Percentiles rank a stretch among this genome's conserved stretches.
Conservation (phyloP, 129 eudicot genomes). For the Apium graveolens region DNA sequence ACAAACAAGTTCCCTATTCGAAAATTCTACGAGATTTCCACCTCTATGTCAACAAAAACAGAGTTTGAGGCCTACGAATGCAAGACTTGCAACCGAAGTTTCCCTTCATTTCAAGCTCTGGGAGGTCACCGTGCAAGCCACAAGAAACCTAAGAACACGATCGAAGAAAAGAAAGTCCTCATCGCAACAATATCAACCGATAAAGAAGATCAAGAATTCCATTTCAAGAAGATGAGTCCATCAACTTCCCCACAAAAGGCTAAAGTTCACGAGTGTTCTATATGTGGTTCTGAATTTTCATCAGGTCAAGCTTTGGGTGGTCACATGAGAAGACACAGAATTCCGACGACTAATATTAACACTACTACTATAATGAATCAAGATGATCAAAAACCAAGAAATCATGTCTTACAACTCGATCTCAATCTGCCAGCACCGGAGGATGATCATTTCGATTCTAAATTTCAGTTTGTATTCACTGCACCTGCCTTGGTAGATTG, state of each 20-base stretch:
- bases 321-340: constrained; percentile 84
- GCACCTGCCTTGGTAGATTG: constrained; percentile 73
- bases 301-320: constrained; percentile 97
- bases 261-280: constrained; percentile 69
- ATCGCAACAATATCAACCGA: background rate
- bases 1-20: constrained; percentile 10
- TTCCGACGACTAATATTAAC: background rate
- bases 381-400: constrained; percentile 5
- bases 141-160: constrained; percentile 48
- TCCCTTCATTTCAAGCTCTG: constrained; percentile 87
- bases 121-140: constrained; percentile 96
- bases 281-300: constrained; percentile 74
- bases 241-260: background rate
- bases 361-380: too few relatives aligned
- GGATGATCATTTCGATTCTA: constrained; percentile 35
- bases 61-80: constrained; percentile 64
- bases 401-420: constrained; percentile 44
- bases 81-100: constrained; percentile 70
- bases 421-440: constrained; percentile 85
- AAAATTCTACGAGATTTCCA: constrained; percentile 28
- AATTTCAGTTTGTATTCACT: constrained; percentile 42
- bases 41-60: constrained; percentile 15
- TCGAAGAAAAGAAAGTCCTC: constrained; percentile 17
- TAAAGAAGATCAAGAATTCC: constrained; percentile 14
- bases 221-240: background rate